phyloP scores from a whole-genome alignment of 352 stramenopile species.

The Phytophthora meadii region DNA sequence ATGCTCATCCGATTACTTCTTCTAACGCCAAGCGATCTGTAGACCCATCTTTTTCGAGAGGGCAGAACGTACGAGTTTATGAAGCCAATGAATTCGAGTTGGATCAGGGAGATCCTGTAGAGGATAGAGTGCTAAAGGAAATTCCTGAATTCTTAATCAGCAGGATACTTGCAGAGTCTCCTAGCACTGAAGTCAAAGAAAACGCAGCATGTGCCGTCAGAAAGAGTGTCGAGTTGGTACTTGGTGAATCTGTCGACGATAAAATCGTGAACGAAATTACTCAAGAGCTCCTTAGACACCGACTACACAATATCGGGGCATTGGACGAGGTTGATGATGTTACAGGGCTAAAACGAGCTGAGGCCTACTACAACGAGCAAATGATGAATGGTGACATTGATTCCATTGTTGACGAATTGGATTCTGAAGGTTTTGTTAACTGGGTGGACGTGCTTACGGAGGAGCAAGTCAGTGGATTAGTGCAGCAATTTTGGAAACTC shows the following conservation, averaged over 20 bases:
- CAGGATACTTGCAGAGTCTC: conserved; percentile 30
- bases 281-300: conserved; percentile 43
- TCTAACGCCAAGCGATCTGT: background rate
- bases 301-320: conserved; percentile 8
- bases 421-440: conserved; percentile 11
- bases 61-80: conserved; percentile 25
- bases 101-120: conserved; percentile 13
- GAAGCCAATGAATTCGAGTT: conserved; percentile 17
- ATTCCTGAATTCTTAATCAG: conserved; percentile 46
- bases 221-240: conserved; percentile 46
- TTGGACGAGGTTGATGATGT: conserved; percentile 21
- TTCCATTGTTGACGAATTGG: conserved; percentile 14
- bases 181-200: conserved; percentile 8
- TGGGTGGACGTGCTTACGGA: conserved; percentile 54
- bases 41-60: background rate
- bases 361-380: conserved; percentile 46
- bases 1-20: conserved; percentile 13
- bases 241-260: conserved; percentile 38
- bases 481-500: conserved; percentile 55
- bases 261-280: conserved; percentile 44
- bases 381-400: background rate
- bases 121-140: conserved; percentile 34
- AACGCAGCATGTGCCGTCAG: conserved; percentile 23
- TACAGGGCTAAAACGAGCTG: conserved; percentile 46
- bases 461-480: conserved; percentile 52